Evolutionary conservation across 495 filamentous ascomycete species (phyloP), one percentile per base, ranked within the genome.

Genomic region (Alectoria sarmentosa): DNA sequence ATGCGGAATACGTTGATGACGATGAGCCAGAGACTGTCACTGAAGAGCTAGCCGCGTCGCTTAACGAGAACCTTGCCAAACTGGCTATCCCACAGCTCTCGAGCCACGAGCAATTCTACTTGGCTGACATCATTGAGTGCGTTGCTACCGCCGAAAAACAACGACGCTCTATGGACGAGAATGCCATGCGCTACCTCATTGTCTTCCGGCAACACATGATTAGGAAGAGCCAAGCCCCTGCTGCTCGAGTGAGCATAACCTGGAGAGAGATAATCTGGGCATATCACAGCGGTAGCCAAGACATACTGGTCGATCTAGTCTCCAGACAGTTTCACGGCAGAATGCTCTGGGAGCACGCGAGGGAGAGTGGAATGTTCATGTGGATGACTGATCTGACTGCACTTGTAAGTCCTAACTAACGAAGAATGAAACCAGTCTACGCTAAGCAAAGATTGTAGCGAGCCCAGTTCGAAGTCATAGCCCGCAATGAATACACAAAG

Each of bases 191-290:
- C 44, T 98, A 90, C 74, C 82, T 96, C 74, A 79, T 96, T 32
- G 95, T 94, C 74, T 96, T 95, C 77, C 82, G 90, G 21, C 90
- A 96, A 66, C 86, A 94, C 72, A 87, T 86, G 62, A 77, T 98
- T 42, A 82, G 87, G 38, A 87, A 82, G 74, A 79, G 81, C 36
- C 82, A 86, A 70, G 78, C 77, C n/a, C 70, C 79, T 23, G 73
- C 83, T 11, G 83, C 82, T 67, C 85, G 84, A 71, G 83, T 86
- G 9, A 80, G 84, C 26, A 84, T 97, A 67, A 88, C 89, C 7
- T 99, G 92, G 90, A 81, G 95, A 73, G 93, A 97, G 70, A 93
- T 96, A 64, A 87, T 88, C 57, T 98, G 93, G 92, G 95, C 93
- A 28, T 93, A 88, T 68, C 91, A 97, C 74, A 96, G 91, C 66